These are phyloP conservation scores for Haplosporangium sp. DNA, from an alignment of 371 early-diverging fungal genomes.

Conservation along the genomic window DNA sequence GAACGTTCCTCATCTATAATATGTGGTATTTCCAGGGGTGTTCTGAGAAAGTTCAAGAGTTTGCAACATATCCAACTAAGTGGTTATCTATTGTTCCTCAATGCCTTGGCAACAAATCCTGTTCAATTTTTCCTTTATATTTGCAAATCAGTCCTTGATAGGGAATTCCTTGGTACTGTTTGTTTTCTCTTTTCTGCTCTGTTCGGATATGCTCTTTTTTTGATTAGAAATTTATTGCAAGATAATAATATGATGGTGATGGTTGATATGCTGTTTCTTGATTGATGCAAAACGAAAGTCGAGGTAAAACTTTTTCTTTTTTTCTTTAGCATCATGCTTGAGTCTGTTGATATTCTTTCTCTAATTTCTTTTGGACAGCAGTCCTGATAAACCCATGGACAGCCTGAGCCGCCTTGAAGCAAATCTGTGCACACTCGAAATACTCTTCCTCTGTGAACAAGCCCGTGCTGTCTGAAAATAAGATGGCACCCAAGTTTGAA, in stretches of 20 bases:
- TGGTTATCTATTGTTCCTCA: not conserved
- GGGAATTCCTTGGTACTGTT: no score
- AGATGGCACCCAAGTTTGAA: conserved; percentile 21
- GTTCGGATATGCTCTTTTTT: not conserved
- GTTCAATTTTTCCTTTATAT: not conserved
- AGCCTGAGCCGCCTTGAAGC: conserved; percentile 62
- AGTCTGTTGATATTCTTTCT: conserved; percentile 67
- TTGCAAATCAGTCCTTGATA: no score
- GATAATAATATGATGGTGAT: not conserved
- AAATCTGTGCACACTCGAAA: conserved; percentile 61
- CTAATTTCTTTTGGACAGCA: conserved; percentile 67
- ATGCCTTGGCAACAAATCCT: not conserved
- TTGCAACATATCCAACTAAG: no score
- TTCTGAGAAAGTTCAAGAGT: no score
- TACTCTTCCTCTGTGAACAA: conserved; percentile 75
- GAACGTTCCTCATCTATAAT: not conserved
- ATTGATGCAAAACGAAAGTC: not conserved
- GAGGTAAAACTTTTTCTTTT: not conserved
- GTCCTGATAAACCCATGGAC: conserved; percentile 70
- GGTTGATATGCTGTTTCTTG: not conserved
- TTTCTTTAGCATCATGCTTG: conserved; percentile 59
- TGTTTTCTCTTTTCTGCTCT: no score
- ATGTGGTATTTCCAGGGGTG: no score
- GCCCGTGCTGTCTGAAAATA: conserved; percentile 77
- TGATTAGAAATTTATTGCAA: not conserved